Evolutionary conservation across 2,329 filamentous ascomycete genomes (phyloP).

Genomic region (Botrytis byssoidea): DNA sequence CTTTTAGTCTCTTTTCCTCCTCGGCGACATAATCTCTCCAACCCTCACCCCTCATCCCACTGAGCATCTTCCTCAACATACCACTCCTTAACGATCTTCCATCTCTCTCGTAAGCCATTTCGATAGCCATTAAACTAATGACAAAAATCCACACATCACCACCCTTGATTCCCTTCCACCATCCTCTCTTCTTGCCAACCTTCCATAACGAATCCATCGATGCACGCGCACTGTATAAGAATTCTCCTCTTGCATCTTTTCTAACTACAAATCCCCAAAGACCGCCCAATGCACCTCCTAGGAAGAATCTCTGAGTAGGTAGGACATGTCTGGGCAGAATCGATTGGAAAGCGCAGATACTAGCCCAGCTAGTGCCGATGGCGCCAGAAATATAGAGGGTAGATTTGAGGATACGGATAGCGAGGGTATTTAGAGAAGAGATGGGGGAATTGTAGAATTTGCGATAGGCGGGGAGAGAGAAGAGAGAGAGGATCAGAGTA

Average conservation of each 20-base stretch:
- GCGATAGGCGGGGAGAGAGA: slow-evolving; percentile 67
- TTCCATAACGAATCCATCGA: slow-evolving; percentile 87
- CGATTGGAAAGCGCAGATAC: slow-evolving; percentile 83
- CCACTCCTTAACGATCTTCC: slow-evolving; percentile 31
- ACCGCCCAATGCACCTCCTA: slow-evolving; percentile 82
- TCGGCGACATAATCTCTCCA: slow-evolving; percentile 30
- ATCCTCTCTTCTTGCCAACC: slow-evolving; percentile 84
- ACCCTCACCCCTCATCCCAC: slow-evolving; percentile 36
- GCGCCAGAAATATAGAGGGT: slow-evolving; percentile 76
- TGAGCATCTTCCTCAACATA: slow-evolving; percentile 33
- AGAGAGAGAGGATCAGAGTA: slow-evolving; percentile 65
- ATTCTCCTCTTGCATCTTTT: slow-evolving; percentile 62
- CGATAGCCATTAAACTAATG: slow-evolving; percentile 72
- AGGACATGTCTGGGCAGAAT: slow-evolving; percentile 72
- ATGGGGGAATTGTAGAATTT: slow-evolving; percentile 68
- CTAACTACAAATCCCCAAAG: slow-evolving; percentile 80
- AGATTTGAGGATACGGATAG: slow-evolving; percentile 69
- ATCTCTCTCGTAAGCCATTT: slow-evolving; percentile 53
- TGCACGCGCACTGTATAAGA: slow-evolving; percentile 75
- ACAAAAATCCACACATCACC: slow-evolving; percentile 87
- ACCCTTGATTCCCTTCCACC: slow-evolving; percentile 79
- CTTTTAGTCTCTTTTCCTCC: slow-evolving; percentile 29
- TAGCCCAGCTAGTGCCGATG: slow-evolving; percentile 85
- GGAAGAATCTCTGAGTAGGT: slow-evolving; percentile 82
- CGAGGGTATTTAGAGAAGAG: slow-evolving; percentile 62